Evolutionary conservation across 169 alveolate species (phyloP).

Genomic region (Perkinsus marinus): DNA sequence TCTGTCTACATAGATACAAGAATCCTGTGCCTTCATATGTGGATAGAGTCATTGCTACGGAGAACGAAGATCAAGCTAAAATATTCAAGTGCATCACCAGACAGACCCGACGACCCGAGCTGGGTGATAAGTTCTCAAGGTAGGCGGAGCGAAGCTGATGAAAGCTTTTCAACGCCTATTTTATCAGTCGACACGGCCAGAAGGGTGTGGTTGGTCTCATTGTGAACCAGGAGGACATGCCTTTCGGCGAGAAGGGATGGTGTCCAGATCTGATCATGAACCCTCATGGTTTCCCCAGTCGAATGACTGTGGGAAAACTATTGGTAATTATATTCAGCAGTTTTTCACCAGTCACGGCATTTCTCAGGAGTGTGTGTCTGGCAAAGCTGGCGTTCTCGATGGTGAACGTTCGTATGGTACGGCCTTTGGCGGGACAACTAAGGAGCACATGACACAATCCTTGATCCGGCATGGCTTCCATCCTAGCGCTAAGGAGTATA

Average conservation of each 20-base stretch:
- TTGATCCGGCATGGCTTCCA: slow-evolving; percentile 86
- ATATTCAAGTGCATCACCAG: slow-evolving; percentile 77
- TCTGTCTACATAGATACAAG: slow-evolving; percentile 36
- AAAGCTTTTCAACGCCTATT: not conserved
- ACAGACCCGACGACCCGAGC: slow-evolving; percentile 90
- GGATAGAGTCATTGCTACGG: slow-evolving; percentile 85
- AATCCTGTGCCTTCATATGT: slow-evolving; percentile 72
- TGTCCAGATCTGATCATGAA: slow-evolving; percentile 99
- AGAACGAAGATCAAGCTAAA: slow-evolving; percentile 71
- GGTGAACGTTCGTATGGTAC: slow-evolving; percentile 95
- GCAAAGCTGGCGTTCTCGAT: slow-evolving; percentile 82
- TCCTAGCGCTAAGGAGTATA: slow-evolving; percentile 73
- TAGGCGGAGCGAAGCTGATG: slow-evolving; percentile 5
- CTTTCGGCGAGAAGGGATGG: slow-evolving; percentile 98
- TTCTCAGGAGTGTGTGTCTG: not conserved
- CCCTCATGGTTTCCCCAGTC: slow-evolving; percentile 99
- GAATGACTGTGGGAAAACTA: slow-evolving; percentile 99
- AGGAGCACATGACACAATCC: slow-evolving; percentile 72
- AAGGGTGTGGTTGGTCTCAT: slow-evolving; percentile 99
- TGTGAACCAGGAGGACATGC: slow-evolving; percentile 87
- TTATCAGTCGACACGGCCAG: slow-evolving; percentile 96
- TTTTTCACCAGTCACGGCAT: not conserved
- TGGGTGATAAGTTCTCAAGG: slow-evolving; percentile 86
- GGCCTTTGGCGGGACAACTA: slow-evolving; percentile 88
- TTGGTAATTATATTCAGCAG: not conserved